Percentiles rank a stretch among this genome's conserved stretches.
Evolutionary conservation across 1,284 basidiomycete species (phyloP).

Genomic region (Ganoderma leucocontextum): DNA sequence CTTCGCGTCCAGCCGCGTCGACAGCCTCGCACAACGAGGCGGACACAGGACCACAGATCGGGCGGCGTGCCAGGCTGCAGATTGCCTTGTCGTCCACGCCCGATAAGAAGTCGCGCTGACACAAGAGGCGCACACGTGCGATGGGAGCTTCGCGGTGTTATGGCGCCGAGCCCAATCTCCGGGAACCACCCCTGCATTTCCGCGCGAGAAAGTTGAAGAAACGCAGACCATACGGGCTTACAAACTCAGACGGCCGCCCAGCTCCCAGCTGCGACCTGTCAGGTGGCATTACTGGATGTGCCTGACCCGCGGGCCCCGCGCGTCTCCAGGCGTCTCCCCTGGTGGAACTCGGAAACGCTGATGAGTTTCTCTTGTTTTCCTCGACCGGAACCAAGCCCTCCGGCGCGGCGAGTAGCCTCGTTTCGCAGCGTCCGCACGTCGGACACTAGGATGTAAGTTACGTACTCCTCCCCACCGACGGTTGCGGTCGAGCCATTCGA

Average conservation of each 20-base stretch:
- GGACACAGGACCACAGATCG: constrained; percentile 25
- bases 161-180: constrained; percentile 25
- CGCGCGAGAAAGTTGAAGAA: background rate
- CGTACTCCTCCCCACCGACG: background rate
- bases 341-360: background rate
- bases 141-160: constrained; percentile 31
- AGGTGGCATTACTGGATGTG: constrained; percentile 6
- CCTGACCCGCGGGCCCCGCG: constrained; percentile 13
- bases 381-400: constrained; percentile 2
- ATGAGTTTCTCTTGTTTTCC: background rate
- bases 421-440: constrained; percentile 11
- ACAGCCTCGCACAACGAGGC: constrained; percentile 25
- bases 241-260: constrained; percentile 6
- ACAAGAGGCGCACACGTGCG: constrained; percentile 23
- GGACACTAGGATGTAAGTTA: background rate
- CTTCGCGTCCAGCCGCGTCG: constrained; percentile 22
- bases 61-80: constrained; percentile 31
- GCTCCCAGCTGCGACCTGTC: constrained; percentile 1
- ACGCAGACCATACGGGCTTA: background rate
- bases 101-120: constrained; percentile 27
- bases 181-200: constrained; percentile 2
- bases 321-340: background rate
- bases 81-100: constrained; percentile 34
- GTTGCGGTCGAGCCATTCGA: background rate
- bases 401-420: constrained; percentile 10